Conservation (phyloP, 768 basidiomycete genomes). For the Cystobasidium tubakii region DNA sequence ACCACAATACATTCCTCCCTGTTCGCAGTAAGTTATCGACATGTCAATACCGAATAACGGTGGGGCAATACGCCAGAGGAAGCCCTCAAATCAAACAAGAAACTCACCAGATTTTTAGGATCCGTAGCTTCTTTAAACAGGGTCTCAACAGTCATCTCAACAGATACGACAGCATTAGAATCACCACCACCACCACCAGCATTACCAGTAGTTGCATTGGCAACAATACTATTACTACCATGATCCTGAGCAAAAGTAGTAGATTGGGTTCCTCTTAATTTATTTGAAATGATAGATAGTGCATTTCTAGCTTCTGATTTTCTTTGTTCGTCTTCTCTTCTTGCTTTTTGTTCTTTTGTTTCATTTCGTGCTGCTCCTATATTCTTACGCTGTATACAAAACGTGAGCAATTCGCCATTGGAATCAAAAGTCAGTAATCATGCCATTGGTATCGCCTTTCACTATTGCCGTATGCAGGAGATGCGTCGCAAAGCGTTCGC, state of each 20-base stretch:
- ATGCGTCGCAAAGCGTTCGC: no score
- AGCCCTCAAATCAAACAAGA: neutral
- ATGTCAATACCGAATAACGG: neutral
- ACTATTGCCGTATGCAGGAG: no score
- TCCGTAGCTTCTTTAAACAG: slow-evolving; percentile 84
- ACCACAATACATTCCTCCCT: slow-evolving; percentile 1
- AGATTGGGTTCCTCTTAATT: slow-evolving; percentile 56
- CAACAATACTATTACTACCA: neutral
- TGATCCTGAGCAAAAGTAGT: slow-evolving; percentile 38
- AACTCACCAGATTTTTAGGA: slow-evolving; percentile 61
- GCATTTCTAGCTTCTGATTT: slow-evolving; percentile 54
- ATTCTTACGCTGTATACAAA: neutral
- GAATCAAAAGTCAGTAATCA: no score
- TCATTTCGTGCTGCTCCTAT: slow-evolving; percentile 1
- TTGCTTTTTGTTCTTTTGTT: slow-evolving; percentile 14
- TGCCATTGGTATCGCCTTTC: no score
- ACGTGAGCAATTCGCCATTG: no score
- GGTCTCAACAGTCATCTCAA: slow-evolving; percentile 80
- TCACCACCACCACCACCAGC: no score
- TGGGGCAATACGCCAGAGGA: neutral
- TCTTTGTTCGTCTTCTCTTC: slow-evolving; percentile 24
- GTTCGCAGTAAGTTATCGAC: neutral
- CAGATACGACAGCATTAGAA: slow-evolving; percentile 58
- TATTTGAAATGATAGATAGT: slow-evolving; percentile 73
- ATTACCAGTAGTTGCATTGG: slow-evolving; percentile 37